Base-by-base conservation (phyloP, 2,329 filamentous ascomycete genomes). In the Neofusicoccum parvum region DNA sequence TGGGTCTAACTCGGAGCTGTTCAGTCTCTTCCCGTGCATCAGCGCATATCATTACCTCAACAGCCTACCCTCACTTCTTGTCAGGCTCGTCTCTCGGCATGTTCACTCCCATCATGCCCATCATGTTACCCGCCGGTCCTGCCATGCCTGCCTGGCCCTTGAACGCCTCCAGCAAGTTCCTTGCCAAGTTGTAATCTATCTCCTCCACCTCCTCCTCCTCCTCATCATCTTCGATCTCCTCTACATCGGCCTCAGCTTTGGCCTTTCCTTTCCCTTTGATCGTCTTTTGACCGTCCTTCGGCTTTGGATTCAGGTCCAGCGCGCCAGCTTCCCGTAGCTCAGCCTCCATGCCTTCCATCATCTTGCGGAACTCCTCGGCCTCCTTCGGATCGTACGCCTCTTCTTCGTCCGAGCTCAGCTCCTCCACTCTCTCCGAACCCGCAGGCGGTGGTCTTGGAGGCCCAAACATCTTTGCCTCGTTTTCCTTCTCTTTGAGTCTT, bases 121-220 rank as follows among this genome's bases (percentile, higher is more conserved):
- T 84, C 67, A 99, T 81, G 74, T 97, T 98, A 0, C 94, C 89
- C 2, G 91, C 91, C 0, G 95, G 95, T 0, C 95, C 95, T 37
- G 92, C 84, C 82, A 90, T 87, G 12, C 95, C 95, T 17, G 84
- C 92, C 76, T 98, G 94, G 15, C 91, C 90, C 74, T 96, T 96
- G 79, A 99, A 94, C 71, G 92, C 94, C 76, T 97, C 92, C 1
- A 99, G 82, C 64, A 99, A 82, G 72, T 98, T 98, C 76, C 91
- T 92, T 17, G 92, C 93, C 27, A 99, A 82, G 68, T 95, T 94
- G 70, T 93, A 91, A 74, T 98, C 92, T 34, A 95, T 87, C 68
- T 95, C 85, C 62, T 90, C 88, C 32, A 77, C 76, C 2, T 77
- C 79, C 10, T 81, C 80, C 23, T 83, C 46, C 2, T 84, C 82